Evolutionary conservation across 768 basidiomycete genomes (phyloP).

Genomic region (Psilocybe subaeruginosa): DNA sequence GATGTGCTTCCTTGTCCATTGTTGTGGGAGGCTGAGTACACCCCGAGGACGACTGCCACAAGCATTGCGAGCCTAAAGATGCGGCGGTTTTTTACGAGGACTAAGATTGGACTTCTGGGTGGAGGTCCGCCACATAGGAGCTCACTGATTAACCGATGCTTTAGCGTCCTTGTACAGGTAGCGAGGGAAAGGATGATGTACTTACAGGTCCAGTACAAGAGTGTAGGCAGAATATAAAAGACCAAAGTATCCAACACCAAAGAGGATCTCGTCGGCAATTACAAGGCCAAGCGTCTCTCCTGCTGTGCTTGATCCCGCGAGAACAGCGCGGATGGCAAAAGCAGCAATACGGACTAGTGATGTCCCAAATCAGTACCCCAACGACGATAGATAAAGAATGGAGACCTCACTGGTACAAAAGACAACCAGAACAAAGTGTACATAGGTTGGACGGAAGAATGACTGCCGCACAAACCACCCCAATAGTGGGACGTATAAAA

Average conservation of each 20-base stretch:
- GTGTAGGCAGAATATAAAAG: slow-evolving; percentile 45
- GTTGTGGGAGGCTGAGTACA: slow-evolving; percentile 19
- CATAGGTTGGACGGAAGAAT: slow-evolving; percentile 33
- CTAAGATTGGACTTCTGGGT: slow-evolving; percentile 18
- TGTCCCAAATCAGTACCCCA: background rate
- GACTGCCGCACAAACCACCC: slow-evolving; percentile 34
- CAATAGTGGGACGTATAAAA: slow-evolving; percentile 35
- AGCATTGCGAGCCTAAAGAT: slow-evolving; percentile 32
- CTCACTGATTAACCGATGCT: slow-evolving; percentile 16
- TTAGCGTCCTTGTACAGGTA: background rate
- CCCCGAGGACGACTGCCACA: slow-evolving; percentile 36
- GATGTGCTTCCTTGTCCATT: slow-evolving; percentile 19
- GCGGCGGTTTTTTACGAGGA: slow-evolving; percentile 30
- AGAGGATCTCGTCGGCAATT: slow-evolving; percentile 42
- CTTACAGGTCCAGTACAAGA: slow-evolving; percentile 45
- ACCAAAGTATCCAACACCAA: slow-evolving; percentile 46
- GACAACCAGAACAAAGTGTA: slow-evolving; percentile 33
- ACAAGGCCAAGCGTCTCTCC: slow-evolving; percentile 35
- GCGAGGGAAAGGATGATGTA: too few species aligned
- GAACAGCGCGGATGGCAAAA: slow-evolving; percentile 41
- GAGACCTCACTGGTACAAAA: slow-evolving; percentile 41
- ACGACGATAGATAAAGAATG: background rate
- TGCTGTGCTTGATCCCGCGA: slow-evolving; percentile 32
- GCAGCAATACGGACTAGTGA: slow-evolving; percentile 41
- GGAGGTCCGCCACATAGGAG: slow-evolving; percentile 16